These are phyloP conservation scores for Boletus subcaerulescens DNA, from an alignment of 768 basidiomycete genomes.

Conservation along the genomic window DNA sequence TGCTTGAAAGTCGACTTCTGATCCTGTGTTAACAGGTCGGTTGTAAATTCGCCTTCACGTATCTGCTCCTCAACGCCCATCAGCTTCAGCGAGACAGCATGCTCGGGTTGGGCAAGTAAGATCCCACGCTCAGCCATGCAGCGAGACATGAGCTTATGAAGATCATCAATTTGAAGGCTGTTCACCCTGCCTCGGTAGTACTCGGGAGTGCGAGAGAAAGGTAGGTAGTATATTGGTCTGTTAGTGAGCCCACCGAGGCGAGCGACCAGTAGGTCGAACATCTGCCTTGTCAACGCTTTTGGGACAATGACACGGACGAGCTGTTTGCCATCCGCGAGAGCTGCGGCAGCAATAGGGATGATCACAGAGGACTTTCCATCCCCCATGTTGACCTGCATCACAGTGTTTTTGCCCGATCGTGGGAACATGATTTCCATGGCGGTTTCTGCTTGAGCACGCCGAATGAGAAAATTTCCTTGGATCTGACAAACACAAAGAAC, in stretches of 20 bases:
- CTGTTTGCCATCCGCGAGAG: neutral
- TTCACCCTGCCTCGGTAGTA: too few relatives aligned
- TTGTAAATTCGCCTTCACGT: neutral
- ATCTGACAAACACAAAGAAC: slow-evolving; percentile 27
- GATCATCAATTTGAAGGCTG: too few relatives aligned
- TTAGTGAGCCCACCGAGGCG: too few relatives aligned
- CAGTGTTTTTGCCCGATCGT: neutral
- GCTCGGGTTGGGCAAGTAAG: neutral
- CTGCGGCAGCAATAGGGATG: neutral
- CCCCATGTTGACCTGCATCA: neutral
- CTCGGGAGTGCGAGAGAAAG: neutral
- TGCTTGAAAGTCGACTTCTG: too few relatives aligned
- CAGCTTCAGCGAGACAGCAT: slow-evolving; percentile 39
- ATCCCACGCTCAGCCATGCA: slow-evolving; percentile 33
- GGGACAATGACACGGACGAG: slow-evolving; percentile 10
- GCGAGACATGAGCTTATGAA: slow-evolving; percentile 13
- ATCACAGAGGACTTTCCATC: neutral
- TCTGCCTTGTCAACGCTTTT: slow-evolving; percentile 35
- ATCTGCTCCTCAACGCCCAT: slow-evolving; percentile 38
- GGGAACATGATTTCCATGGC: neutral
- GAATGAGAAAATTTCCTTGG: slow-evolving; percentile 22
- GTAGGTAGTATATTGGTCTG: neutral
- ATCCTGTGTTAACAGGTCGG: neutral
- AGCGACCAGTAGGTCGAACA: slow-evolving; percentile 40
- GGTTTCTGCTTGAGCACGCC: neutral